phyloP scores from a whole-genome alignment of 2,329 filamentous ascomycete species.

The Rutstroemia sp. region DNA sequence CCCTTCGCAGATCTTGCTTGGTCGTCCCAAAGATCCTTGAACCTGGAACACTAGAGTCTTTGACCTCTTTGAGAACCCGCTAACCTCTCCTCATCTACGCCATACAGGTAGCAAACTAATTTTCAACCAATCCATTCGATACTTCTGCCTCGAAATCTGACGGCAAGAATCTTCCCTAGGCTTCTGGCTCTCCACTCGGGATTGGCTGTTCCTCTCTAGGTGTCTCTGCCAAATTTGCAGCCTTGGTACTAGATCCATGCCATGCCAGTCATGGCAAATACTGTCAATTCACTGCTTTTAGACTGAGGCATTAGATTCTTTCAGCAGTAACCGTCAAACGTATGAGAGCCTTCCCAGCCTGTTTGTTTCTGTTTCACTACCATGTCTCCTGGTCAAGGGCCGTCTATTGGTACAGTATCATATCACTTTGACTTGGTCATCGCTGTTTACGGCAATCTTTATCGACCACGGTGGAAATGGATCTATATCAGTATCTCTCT shows the following conservation, averaged over 20 bases:
- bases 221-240: conserved; percentile 2
- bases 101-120: conserved; percentile 10
- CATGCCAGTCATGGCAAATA: background rate
- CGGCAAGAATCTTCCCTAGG: background rate
- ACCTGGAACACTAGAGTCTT: conserved; percentile 16
- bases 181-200: background rate
- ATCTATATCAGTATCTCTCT: conserved; percentile 4
- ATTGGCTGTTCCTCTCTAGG: background rate
- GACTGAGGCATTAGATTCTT: background rate
- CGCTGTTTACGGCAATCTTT: background rate
- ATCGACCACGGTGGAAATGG: background rate
- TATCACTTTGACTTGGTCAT: background rate
- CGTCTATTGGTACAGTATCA: conserved; percentile 3
- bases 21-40: conserved; percentile 26
- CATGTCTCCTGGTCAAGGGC: conserved; percentile 1
- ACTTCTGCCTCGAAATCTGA: conserved; percentile 1
- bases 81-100: background rate
- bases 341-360: background rate
- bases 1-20: conserved; percentile 23
- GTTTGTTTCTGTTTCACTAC: conserved; percentile 7
- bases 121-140: conserved; percentile 1
- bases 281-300: background rate
- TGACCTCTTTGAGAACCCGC: conserved; percentile 21
- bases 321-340: background rate
- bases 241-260: background rate